phyloP scores from a whole-genome alignment of 768 basidiomycete genomes.

The Fomitopsis pulvina region DNA sequence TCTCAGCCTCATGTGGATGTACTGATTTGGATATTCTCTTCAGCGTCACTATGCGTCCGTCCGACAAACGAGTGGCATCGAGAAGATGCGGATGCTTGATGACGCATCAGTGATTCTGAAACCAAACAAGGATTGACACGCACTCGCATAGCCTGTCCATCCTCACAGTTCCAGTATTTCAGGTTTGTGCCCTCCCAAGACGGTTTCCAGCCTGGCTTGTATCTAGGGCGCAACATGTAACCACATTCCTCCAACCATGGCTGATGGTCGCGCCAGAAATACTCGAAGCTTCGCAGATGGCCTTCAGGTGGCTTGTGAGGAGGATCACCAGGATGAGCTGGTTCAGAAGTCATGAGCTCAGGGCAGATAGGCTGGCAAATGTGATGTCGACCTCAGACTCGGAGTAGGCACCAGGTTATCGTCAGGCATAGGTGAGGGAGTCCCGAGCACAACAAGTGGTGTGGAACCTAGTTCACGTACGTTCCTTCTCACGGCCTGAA shows the following conservation, averaged over 20 bases:
- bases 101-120: neutral
- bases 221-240: conserved; percentile 17
- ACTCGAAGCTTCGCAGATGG: too few relatives aligned
- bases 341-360: too few relatives aligned
- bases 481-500: too few relatives aligned
- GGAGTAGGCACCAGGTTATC: too few relatives aligned
- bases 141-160: neutral
- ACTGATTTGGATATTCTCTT: conserved; percentile 9
- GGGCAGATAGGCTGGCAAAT: too few relatives aligned
- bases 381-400: too few relatives aligned
- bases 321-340: neutral
- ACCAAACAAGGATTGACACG: neutral
- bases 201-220: conserved; percentile 10
- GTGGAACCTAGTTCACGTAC: too few relatives aligned
- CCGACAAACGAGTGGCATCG: conserved; percentile 13
- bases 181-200: conserved; percentile 6
- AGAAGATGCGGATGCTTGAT: neutral
- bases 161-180: neutral
- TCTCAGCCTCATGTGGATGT: conserved; percentile 7
- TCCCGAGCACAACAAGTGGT: too few relatives aligned
- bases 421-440: too few relatives aligned
- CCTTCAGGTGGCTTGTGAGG: too few relatives aligned
- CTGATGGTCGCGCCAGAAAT: conserved; percentile 10
- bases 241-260: conserved; percentile 10
- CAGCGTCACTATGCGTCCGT: conserved; percentile 14